These are phyloP conservation scores for Punica granatum DNA, from an alignment of 345 rosid species.

Conservation along the genomic window DNA sequence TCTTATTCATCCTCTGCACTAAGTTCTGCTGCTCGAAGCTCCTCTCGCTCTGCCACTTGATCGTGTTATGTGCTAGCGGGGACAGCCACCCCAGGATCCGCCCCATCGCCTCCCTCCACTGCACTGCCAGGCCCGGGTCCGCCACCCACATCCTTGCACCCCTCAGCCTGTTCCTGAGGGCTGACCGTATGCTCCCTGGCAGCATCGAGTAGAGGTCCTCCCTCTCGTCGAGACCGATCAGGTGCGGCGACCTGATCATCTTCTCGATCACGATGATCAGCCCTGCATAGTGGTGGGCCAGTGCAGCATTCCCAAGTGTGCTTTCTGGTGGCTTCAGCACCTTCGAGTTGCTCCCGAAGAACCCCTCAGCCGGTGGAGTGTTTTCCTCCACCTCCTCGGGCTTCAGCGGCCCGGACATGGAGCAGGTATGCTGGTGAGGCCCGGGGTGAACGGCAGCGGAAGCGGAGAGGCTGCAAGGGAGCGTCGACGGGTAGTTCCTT, in stretches of 20 bases:
- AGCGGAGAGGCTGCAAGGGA: conserved; percentile 69
- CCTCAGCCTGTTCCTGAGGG: conserved; percentile 55
- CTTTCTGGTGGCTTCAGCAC: conserved; percentile 58
- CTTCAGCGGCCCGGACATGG: conserved; percentile 19
- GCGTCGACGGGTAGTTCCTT: conserved; percentile 31
- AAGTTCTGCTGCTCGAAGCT: conserved; percentile 78
- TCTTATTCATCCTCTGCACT: conserved; percentile 21
- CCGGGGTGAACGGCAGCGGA: conserved; percentile 76
- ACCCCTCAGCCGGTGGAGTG: conserved; percentile 16
- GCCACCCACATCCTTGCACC: conserved; percentile 73
- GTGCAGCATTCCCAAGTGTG: conserved; percentile 71
- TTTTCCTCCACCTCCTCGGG: conserved; percentile 11
- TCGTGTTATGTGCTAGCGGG: conserved; percentile 92
- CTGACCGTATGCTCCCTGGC: conserved; percentile 61
- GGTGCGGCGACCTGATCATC: conserved; percentile 87
- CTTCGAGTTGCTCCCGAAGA: conserved; percentile 58
- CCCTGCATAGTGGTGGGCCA: conserved; percentile 79
- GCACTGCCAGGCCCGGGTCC: conserved; percentile 67
- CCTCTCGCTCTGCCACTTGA: conserved; percentile 94
- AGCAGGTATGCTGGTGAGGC: conserved; percentile 23
- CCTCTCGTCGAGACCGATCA: conserved; percentile 84
- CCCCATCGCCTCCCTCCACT: conserved; percentile 77
- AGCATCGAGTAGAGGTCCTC: conserved; percentile 83
- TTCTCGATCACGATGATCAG: conserved; percentile 83
- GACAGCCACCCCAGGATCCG: conserved; percentile 78